Percentiles rank a stretch among this genome's conserved stretches.
These are phyloP conservation scores for Metroxylon sagu DNA, from an alignment of 176 grass and related monocot species.

Conservation along the genomic window DNA sequence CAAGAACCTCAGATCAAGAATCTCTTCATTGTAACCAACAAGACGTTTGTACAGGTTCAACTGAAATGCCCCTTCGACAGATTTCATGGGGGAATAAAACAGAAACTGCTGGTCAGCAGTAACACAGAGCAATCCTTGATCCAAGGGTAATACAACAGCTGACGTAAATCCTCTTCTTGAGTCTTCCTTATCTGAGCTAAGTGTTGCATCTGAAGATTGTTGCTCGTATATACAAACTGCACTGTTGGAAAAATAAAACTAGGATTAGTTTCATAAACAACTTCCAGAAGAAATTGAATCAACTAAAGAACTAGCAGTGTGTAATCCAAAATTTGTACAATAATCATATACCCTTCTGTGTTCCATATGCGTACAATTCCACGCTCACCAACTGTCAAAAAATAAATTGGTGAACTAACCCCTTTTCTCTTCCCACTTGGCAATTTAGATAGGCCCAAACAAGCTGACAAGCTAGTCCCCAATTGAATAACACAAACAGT, in stretches of 20 bases:
- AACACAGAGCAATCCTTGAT: constrained; percentile 61
- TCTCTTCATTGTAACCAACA: constrained; percentile 86
- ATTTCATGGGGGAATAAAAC: constrained; percentile 51
- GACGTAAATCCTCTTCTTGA: constrained; percentile 88
- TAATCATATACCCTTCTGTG: constrained; percentile 55
- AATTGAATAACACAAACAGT: constrained; percentile 58
- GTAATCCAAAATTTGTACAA: not conserved
- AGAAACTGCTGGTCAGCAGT: constrained; percentile 94
- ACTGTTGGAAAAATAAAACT: constrained; percentile 44
- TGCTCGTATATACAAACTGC: constrained; percentile 66
- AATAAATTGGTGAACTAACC: constrained; percentile 29
- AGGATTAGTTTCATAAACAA: constrained; percentile 5
- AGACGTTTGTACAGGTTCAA: constrained; percentile 68
- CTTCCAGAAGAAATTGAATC: not conserved
- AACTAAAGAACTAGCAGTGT: not conserved
- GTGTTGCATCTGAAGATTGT: constrained; percentile 59
- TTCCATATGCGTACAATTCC: constrained; percentile 73
- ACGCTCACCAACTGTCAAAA: constrained; percentile 89
- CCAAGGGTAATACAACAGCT: constrained; percentile 53
- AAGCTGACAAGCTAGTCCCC: constrained; percentile 37
- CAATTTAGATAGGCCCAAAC: constrained; percentile 30
- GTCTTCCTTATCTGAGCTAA: constrained; percentile 55
- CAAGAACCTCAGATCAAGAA: constrained; percentile 94
- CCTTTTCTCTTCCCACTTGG: constrained; percentile 28
- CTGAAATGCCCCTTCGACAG: constrained; percentile 37